A percentile compares a stretch with the other conserved stretches of the same genome.
Evolutionary conservation across 192 early-diverging fungal species (phyloP).

Genomic region (Backusella sp.): DNA sequence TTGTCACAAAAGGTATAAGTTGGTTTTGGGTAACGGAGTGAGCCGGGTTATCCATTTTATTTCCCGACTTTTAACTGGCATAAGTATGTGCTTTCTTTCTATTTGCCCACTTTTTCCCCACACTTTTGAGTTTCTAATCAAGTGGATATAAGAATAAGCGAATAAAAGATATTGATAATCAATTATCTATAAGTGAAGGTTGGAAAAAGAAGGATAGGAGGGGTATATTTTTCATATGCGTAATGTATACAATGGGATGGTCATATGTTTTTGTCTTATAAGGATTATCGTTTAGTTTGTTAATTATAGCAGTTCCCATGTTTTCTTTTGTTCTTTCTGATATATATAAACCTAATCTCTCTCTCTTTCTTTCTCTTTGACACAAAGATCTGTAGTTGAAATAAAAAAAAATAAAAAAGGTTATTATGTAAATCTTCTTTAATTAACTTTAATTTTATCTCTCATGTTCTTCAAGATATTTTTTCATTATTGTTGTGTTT

Average conservation of each 20-base stretch:
- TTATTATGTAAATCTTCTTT: not conserved
- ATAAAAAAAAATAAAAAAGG: not conserved
- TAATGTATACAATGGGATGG: too few relatives aligned
- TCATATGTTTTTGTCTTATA: not conserved
- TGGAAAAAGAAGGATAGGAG: not conserved
- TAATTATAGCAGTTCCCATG: not conserved
- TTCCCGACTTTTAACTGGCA: not conserved
- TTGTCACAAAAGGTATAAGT: not conserved
- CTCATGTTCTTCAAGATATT: not conserved
- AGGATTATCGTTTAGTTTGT: not conserved
- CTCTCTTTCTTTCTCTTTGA: not conserved
- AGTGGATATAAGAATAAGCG: slow-evolving; percentile 7
- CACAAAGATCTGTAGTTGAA: not conserved
- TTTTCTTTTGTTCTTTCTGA: not conserved
- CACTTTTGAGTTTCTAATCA: not conserved
- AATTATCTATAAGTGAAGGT: not conserved
- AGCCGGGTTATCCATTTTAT: not conserved
- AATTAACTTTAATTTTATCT: not conserved
- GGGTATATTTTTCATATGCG: not conserved
- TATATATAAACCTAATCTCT: not conserved
- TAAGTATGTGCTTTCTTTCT: not conserved
- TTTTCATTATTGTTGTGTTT: not conserved
- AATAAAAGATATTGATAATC: not conserved
- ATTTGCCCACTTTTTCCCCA: not conserved
- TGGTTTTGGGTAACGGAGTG: not conserved